Evolutionary conservation across 1,284 basidiomycete genomes (phyloP), one percentile per base, ranked within the genome.

Genomic region (Irpex rosettiformis): DNA sequence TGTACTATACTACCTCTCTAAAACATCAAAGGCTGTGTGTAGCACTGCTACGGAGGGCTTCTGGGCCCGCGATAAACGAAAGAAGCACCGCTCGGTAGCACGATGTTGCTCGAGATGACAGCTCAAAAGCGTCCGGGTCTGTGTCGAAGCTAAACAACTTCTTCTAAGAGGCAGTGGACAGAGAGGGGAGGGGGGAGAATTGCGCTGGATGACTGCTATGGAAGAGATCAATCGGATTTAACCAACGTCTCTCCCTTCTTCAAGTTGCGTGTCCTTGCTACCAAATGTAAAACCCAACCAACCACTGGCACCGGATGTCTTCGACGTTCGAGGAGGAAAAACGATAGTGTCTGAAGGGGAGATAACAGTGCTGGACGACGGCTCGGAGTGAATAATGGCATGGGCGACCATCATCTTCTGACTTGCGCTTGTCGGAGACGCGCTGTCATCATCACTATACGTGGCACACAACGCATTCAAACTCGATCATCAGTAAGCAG

Each of bases 191-290:
- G 48, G 18, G 27, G 18, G 10, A 51, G 11, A 51, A 28, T 51
- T 51, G 48, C 48, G 48, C 48, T 51, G 48, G 21, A 51, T 51
- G 48, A 51, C 48, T 51, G 48, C 48, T 18, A 45, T n/a, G 21
- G 21, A 18, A 45, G 10, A 28, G 18, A 22, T 10, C 22, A 16
- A 27, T 2, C 22, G 48, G 10, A 51, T 7, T 8, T 21, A 45
- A 8, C 21, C 48, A 3, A 27, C 24, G 18, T 25, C 21, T 8
- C 24, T 6, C 13, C 48, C 48, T n/a, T 51, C 24, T 27, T 51
- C 21, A 3, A 8, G 24, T 25, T 18, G n/a, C 43, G 21, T n/a
- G 18, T n/a, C 21, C 16, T 18, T 37, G 33, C 33, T 37, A 16
- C 16, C 16, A 16, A 16, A 37, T 16, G 16, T 45, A 22, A 18